phyloP scores from a whole-genome alignment of 1,284 basidiomycete genomes.

The Exobasidium cylindrosporum region DNA sequence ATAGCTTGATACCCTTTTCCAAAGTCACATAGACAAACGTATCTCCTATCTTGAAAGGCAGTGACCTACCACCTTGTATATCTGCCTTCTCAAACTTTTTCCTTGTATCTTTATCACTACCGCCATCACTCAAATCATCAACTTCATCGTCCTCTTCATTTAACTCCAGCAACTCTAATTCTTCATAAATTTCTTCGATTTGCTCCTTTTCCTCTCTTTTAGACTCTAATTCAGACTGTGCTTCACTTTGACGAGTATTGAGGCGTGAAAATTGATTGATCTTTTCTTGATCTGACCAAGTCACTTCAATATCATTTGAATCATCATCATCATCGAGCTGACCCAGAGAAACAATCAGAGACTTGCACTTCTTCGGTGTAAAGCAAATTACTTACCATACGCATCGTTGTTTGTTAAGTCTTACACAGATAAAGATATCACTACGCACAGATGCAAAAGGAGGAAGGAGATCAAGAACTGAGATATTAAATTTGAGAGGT shows the following conservation, averaged over 20 bases:
- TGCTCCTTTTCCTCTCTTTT: constrained; percentile 88
- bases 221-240: constrained; percentile 70
- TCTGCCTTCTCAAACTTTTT: constrained; percentile 68
- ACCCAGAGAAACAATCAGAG: too few species aligned
- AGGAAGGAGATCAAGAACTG: too few species aligned
- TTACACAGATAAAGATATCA: too few species aligned
- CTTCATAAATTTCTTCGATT: constrained; percentile 79
- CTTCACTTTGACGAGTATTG: constrained; percentile 71
- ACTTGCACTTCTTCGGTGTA: too few species aligned
- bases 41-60: constrained; percentile 85
- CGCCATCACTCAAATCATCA: constrained; percentile 79
- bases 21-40: constrained; percentile 78
- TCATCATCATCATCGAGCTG: constrained; percentile 56
- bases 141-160: constrained; percentile 67
- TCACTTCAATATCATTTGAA: constrained; percentile 67
- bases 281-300: constrained; percentile 90
- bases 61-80: constrained; percentile 60
- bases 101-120: constrained; percentile 79
- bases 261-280: constrained; percentile 92
- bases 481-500: too few species aligned
- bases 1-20: constrained; percentile 68
- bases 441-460: too few species aligned
- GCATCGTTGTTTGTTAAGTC: too few species aligned
- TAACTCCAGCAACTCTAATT: constrained; percentile 64
- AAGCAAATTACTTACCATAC: background rate